Percentiles rank a stretch among this genome's conserved stretches.
These are phyloP conservation scores for Dendrobium chrysotoxum DNA, from an alignment of 106 monocot genomes.

Conservation along the genomic window DNA sequence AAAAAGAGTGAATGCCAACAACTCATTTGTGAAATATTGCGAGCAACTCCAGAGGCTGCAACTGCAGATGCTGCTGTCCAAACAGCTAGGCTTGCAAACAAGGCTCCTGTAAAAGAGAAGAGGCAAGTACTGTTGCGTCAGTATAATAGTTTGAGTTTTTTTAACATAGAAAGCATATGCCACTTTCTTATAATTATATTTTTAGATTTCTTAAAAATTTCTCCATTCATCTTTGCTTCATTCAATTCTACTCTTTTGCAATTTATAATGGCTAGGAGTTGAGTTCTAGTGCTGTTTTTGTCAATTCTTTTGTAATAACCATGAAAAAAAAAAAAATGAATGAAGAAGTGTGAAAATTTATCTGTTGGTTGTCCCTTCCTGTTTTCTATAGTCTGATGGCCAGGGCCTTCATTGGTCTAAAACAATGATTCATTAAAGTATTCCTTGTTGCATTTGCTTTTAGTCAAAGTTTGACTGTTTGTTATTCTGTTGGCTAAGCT, in stretches of 20 bases:
- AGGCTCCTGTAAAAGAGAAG: constrained; percentile 77
- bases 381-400: background rate
- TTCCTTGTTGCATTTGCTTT: background rate
- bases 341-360: background rate
- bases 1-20: constrained; percentile 99
- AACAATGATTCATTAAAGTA: background rate
- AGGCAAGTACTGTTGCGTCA: constrained; percentile 42
- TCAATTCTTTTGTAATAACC: background rate
- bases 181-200: background rate
- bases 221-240: background rate
- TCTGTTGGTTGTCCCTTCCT: background rate
- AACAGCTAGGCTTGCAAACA: constrained; percentile 93
- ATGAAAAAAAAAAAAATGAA: background rate
- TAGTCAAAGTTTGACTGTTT: background rate
- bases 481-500: background rate
- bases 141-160: background rate
- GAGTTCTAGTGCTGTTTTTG: background rate
- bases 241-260: background rate
- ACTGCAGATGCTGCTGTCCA: constrained; percentile 98
- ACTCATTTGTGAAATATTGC: constrained; percentile 90
- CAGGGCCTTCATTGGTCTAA: background rate
- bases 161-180: background rate
- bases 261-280: background rate
- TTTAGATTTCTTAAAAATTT: background rate
- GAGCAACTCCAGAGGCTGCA: constrained; percentile 99